Evolutionary conservation across 2,329 filamentous ascomycete genomes (phyloP), one percentile per base, ranked within the genome.

Genomic region (Colletotrichum siamense): DNA sequence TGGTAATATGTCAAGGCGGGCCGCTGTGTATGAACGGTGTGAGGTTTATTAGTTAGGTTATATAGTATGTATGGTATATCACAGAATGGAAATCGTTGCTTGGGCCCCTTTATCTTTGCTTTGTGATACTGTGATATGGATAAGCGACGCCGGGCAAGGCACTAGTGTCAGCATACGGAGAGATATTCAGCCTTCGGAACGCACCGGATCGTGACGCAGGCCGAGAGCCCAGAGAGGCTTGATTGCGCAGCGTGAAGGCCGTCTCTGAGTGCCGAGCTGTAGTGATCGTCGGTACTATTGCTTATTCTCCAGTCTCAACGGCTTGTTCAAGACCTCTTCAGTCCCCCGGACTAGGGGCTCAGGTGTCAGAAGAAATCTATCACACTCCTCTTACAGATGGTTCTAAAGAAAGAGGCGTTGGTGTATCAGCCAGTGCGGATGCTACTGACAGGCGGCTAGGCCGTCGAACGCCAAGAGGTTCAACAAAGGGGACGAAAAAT

Each of bases 1-100:
- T 78, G 77, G 77, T 78, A 66, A 69, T n/a, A 28, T 22, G 36
- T 28, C 16, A 12, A 22, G 9, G 34, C 10, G 30, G 34, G 36
- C 4, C 15, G 12, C n/a, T 61, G 28, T 49, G 28, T 36, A 22
- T 64, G 32, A 39, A n/a, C 59, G 22, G 34, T 24, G 62, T 64
- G 34, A 24, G 24, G 12, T 39, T 64, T 18, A 44, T 28, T 57
- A 55, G 4, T 24, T 44, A 30, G 49, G 24, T 13, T 52, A 55
- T 69, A 63, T 55, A 73, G 55, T 55, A 8, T 70, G 59, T 59
- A 57, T 8, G 57, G 59, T 18, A 34, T 63, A 28, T 64, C 26
- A 64, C 59, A 70, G 71, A 70, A 70, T 70, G 71, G 24, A 52
- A 44, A 52, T 16, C 3, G 32, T 26, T 22, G 22, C 24, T 67